A percentile compares a stretch with the other conserved stretches of the same genome.
Conservation (phyloP, 495 filamentous ascomycete genomes). For the Xylaria sp. region DNA sequence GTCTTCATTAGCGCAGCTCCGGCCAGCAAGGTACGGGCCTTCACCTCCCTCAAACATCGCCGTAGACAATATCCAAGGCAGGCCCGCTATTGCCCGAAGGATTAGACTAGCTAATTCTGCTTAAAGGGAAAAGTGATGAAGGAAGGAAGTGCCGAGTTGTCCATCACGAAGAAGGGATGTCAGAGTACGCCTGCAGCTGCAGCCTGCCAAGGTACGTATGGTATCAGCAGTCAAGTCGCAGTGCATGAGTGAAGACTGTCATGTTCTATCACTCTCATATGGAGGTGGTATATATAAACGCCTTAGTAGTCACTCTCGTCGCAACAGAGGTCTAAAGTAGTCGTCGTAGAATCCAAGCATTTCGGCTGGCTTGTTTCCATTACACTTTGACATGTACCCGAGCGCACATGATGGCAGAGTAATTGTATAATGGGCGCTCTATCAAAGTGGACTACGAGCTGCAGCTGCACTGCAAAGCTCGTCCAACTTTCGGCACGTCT, state of each 20-base stretch:
- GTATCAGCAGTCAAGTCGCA: background rate
- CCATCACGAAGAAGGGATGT: background rate
- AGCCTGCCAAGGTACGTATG: background rate
- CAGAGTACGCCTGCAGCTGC: background rate
- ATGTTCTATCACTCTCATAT: background rate
- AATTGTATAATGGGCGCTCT: background rate
- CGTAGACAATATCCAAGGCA: background rate
- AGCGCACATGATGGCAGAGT: background rate
- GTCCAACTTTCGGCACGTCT: constrained; percentile 78
- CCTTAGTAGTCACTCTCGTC: background rate
- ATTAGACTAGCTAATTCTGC: background rate
- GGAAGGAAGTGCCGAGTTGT: background rate
- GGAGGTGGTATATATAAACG: background rate
- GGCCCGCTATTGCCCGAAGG: background rate
- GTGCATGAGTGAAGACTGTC: background rate
- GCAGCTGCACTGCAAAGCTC: constrained; percentile 93
- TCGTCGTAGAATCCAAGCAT: background rate
- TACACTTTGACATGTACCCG: background rate
- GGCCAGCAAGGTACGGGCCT: background rate
- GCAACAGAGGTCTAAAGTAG: background rate
- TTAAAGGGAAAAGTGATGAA: background rate
- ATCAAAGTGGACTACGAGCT: constrained; percentile 44
- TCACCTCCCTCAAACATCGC: background rate
- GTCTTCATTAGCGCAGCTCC: background rate
- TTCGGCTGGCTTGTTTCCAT: background rate